These are phyloP conservation scores for Blastobotrys persicus DNA, from an alignment of 1,139 yeast genomes.

Conservation along the genomic window DNA sequence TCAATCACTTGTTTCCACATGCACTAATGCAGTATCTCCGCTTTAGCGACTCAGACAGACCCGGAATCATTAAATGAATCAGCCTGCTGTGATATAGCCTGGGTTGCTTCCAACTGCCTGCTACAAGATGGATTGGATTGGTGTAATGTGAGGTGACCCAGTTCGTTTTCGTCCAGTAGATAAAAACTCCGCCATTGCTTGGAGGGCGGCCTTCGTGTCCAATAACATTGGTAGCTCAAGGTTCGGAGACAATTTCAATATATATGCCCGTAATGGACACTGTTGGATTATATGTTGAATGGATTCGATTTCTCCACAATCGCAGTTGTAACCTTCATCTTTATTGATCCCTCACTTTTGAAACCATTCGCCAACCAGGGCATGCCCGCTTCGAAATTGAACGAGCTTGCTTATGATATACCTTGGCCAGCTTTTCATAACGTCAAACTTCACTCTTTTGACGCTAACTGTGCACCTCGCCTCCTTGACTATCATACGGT, in stretches of 20 bases:
- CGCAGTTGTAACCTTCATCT: not conserved
- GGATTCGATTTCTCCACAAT: not conserved
- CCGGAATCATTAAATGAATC: not conserved
- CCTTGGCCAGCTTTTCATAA: not conserved
- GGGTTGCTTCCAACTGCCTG: not conserved
- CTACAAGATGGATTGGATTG: not conserved
- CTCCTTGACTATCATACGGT: not conserved
- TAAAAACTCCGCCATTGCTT: not conserved
- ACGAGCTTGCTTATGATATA: not conserved
- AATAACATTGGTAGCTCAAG: not conserved
- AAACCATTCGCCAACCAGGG: constrained; percentile 3
- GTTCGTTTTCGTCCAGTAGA: not conserved
- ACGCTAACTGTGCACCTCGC: not conserved
- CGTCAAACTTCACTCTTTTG: not conserved
- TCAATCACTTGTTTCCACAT: too few species aligned
- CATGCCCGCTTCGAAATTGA: not conserved
- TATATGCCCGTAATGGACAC: not conserved
- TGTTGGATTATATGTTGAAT: not conserved
- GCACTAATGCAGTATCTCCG: not conserved
- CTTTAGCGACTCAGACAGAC: not conserved
- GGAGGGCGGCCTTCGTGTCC: not conserved
- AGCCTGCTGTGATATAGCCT: not conserved
- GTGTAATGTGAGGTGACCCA: not conserved
- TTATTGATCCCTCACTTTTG: not conserved
- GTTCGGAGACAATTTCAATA: not conserved